phyloP scores from a whole-genome alignment of 176 grass and related monocot species.

The Alopecurus myosuroides region DNA sequence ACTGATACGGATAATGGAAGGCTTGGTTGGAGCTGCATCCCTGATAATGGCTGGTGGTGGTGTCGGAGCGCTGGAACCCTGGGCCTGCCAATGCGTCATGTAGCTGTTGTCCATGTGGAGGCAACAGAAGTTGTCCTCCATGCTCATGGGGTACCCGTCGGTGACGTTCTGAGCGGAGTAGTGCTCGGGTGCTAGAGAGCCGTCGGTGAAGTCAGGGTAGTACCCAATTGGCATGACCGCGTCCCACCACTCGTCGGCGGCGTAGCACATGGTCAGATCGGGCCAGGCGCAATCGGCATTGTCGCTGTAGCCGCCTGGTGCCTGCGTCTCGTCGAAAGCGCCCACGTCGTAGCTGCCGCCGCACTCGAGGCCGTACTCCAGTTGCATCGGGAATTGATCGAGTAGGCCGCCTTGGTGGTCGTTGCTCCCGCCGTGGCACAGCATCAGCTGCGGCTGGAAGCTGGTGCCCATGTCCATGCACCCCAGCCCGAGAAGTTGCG shows the following conservation, averaged over 20 bases:
- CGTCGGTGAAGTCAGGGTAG: background rate
- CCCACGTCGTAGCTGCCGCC: background rate
- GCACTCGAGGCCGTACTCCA: background rate
- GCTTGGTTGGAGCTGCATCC: background rate
- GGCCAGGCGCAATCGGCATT: background rate
- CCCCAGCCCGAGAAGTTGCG: background rate
- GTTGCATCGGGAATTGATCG: background rate
- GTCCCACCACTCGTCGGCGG: background rate
- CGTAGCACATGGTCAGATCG: background rate
- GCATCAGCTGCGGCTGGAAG: slow-evolving; percentile 1
- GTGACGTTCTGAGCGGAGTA: background rate
- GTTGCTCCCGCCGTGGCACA: background rate
- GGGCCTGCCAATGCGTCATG: background rate
- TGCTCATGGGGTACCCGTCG: background rate
- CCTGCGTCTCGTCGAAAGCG: background rate
- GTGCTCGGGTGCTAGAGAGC: background rate
- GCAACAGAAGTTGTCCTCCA: background rate
- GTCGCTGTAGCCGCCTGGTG: background rate
- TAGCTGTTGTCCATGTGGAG: background rate
- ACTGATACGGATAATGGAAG: no score
- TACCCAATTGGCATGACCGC: background rate
- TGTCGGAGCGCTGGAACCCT: background rate
- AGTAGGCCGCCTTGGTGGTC: background rate
- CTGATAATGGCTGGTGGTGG: background rate
- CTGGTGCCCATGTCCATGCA: background rate